These are phyloP conservation scores for Nannizziopsis arthrosporioides DNA, from an alignment of 2,329 filamentous ascomycete species.

Conservation along the genomic window DNA sequence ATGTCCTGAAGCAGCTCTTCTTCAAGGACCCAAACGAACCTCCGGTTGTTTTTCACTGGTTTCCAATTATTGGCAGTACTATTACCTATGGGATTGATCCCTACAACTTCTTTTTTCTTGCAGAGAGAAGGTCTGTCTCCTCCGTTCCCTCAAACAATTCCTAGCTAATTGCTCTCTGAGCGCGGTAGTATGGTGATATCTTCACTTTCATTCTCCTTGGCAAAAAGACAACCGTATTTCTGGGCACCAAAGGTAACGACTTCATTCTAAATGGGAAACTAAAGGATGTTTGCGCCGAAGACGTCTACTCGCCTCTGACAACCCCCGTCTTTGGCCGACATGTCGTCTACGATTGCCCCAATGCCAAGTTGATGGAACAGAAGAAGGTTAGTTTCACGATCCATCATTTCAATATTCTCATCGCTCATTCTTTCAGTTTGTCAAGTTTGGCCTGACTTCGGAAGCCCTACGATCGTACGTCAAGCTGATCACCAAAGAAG, in stretches of 20 bases:
- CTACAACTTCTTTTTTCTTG: slow-evolving; percentile 53
- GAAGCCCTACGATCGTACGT: slow-evolving; percentile 60
- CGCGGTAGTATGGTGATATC: slow-evolving; percentile 63
- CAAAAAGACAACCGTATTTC: slow-evolving; percentile 76
- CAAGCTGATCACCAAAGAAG: slow-evolving; percentile 63
- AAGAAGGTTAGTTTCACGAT: slow-evolving; percentile 56
- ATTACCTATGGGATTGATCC: slow-evolving; percentile 85
- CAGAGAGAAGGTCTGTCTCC: slow-evolving; percentile 56
- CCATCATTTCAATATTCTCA: not conserved
- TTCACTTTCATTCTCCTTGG: slow-evolving; percentile 83
- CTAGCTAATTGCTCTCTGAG: not conserved
- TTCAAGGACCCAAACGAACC: slow-evolving; percentile 73
- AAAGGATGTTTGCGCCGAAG: slow-evolving; percentile 80
- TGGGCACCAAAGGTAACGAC: slow-evolving; percentile 74
- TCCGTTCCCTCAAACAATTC: not conserved
- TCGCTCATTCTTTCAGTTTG: slow-evolving; percentile 34
- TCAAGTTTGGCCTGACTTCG: slow-evolving; percentile 53
- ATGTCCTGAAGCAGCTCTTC: slow-evolving; percentile 68
- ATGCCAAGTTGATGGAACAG: slow-evolving; percentile 88
- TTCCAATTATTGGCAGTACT: slow-evolving; percentile 73
- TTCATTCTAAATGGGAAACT: slow-evolving; percentile 87
- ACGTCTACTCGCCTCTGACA: slow-evolving; percentile 70
- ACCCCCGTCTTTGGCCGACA: slow-evolving; percentile 66
- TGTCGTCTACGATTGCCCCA: slow-evolving; percentile 84
- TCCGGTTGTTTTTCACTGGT: slow-evolving; percentile 53